These are phyloP conservation scores for Leishmania martiniquensis DNA, from an alignment of 208 protist genomes.

Conservation along the genomic window DNA sequence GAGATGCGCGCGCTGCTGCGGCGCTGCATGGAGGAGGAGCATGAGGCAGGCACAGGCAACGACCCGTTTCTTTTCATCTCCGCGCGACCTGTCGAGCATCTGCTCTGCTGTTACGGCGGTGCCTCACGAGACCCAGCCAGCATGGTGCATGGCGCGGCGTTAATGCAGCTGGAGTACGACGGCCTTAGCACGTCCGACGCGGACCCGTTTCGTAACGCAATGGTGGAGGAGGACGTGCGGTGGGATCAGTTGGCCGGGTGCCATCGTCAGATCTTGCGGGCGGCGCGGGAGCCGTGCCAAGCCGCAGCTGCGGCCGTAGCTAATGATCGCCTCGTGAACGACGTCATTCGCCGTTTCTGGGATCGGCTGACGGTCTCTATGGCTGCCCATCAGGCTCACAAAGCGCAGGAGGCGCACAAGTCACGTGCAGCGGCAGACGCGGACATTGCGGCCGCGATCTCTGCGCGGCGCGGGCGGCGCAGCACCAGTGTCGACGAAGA, in stretches of 20 bases:
- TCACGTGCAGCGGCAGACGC: conserved; percentile 23
- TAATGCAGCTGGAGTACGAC: conserved; percentile 16
- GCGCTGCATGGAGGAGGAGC: conserved; percentile 27
- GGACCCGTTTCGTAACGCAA: conserved; percentile 40
- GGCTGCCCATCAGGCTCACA: conserved; percentile 42
- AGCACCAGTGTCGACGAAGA: conserved; percentile 21
- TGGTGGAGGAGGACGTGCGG: conserved; percentile 50
- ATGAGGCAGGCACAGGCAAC: conserved; percentile 12
- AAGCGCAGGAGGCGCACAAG: conserved; percentile 24
- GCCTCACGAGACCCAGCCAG: conserved; percentile 20
- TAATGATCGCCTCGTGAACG: conserved; percentile 59
- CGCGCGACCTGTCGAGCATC: conserved; percentile 25
- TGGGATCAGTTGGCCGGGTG: conserved; percentile 72
- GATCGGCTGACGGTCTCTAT: conserved; percentile 75
- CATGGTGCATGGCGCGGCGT: conserved; percentile 21
- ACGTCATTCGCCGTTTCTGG: conserved; percentile 84
- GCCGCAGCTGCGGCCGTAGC: conserved; percentile 38
- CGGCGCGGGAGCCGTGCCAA: conserved; percentile 23
- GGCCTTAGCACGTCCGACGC: conserved; percentile 27
- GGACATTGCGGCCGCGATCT: conserved; percentile 10
- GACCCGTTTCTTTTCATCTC: conserved; percentile 34
- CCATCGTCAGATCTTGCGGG: conserved; percentile 66
- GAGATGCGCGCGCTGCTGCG: conserved; percentile 30
- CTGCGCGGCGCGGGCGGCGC: neutral
- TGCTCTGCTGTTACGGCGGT: conserved; percentile 35